These are phyloP conservation scores for Aleurites moluccanus DNA, from an alignment of 441 rosid genomes.

Conservation along the genomic window DNA sequence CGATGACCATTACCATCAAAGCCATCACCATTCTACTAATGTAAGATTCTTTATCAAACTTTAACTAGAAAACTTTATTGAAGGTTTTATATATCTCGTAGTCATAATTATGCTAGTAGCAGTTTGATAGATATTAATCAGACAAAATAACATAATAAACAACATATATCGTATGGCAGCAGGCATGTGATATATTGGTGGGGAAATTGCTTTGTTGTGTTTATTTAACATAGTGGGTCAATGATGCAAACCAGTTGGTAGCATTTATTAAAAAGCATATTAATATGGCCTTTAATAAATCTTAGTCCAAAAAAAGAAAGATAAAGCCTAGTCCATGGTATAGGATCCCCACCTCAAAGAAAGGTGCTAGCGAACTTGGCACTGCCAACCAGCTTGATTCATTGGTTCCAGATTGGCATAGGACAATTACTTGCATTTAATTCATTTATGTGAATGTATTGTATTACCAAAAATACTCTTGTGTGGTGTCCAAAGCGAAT, in stretches of 20 bases:
- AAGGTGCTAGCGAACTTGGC: neutral
- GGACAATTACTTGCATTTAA: neutral
- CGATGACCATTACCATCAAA: slow-evolving; percentile 38
- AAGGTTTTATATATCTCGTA: neutral
- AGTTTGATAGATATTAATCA: neutral
- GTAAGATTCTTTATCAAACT: slow-evolving; percentile 49
- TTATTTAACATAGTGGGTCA: slow-evolving; percentile 22
- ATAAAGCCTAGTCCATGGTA: slow-evolving; percentile 4
- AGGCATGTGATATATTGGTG: slow-evolving; percentile 31
- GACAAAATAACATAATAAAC: neutral
- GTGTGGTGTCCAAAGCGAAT: neutral
- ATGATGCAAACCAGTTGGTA: slow-evolving; percentile 13
- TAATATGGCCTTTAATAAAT: neutral
- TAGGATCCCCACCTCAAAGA: neutral
- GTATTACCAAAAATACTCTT: neutral
- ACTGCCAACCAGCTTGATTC: neutral
- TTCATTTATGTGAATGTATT: neutral
- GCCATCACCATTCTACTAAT: slow-evolving; percentile 53
- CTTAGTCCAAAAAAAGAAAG: neutral
- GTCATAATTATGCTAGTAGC: no score
- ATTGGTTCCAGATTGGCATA: slow-evolving; percentile 5
- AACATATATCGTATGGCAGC: slow-evolving; percentile 2
- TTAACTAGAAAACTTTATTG: neutral
- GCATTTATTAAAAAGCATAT: slow-evolving; percentile 1
- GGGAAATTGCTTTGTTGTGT: slow-evolving; percentile 22